Evolutionary conservation across 106 monocot genomes (phyloP).

Genomic region (Posidonia australis): DNA sequence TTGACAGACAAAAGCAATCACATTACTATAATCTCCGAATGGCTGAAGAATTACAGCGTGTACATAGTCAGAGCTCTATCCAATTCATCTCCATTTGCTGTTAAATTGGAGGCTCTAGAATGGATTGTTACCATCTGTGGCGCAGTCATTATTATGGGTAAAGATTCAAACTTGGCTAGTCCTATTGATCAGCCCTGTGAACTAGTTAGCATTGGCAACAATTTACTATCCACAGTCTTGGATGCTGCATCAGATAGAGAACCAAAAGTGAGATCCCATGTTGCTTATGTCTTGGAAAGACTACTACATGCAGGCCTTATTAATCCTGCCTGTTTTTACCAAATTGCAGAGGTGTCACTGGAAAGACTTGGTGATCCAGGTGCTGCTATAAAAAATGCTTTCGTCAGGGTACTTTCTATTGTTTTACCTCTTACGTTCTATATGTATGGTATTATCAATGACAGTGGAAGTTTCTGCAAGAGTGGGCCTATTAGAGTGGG

Average conservation of each 20-base stretch:
- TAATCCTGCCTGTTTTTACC: slow-evolving; percentile 31
- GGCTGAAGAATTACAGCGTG: slow-evolving; percentile 38
- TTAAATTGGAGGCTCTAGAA: slow-evolving; percentile 63
- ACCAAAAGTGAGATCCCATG: slow-evolving; percentile 48
- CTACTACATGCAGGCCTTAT: slow-evolving; percentile 59
- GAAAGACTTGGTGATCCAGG: slow-evolving; percentile 89
- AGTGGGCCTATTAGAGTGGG: slow-evolving; percentile 6
- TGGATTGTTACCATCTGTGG: slow-evolving; percentile 45
- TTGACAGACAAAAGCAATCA: slow-evolving; percentile 4
- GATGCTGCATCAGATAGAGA: slow-evolving; percentile 78
- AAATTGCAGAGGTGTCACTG: slow-evolving; percentile 44
- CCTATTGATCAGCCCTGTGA: slow-evolving; percentile 8
- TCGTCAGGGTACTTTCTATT: slow-evolving; percentile 42
- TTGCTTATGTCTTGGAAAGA: slow-evolving; percentile 57
- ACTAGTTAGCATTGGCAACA: slow-evolving; percentile 26
- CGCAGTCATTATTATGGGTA: slow-evolving; percentile 22
- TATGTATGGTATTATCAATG: slow-evolving; percentile 38
- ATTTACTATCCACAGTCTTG: slow-evolving; percentile 46
- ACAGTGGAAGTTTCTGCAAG: slow-evolving; percentile 12
- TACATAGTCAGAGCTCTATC: slow-evolving; percentile 40
- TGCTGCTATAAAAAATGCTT: slow-evolving; percentile 40
- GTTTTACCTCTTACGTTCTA: slow-evolving; percentile 47
- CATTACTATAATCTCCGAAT: slow-evolving; percentile 20
- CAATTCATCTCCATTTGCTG: slow-evolving; percentile 35
- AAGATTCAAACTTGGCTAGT: slow-evolving; percentile 11